A percentile compares a stretch with the other conserved stretches of the same genome.
Evolutionary conservation across 805 yeast genomes (phyloP).

Genomic region (Candida maesae): DNA sequence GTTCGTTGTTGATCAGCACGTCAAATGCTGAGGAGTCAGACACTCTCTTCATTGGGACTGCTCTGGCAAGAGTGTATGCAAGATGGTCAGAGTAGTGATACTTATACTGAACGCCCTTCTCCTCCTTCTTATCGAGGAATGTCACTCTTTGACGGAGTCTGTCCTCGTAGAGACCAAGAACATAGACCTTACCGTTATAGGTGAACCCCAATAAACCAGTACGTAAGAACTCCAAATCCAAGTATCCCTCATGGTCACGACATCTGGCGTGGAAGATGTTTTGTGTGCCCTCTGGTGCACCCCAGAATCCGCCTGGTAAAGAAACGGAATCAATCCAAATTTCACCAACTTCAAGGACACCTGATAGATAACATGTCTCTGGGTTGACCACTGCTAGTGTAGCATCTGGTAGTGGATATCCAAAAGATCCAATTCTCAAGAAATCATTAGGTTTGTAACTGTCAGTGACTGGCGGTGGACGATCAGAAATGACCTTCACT

Average conservation of each 20-base stretch:
- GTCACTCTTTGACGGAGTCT: conserved; percentile 74
- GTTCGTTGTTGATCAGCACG: conserved; percentile 65
- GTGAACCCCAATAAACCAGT: conserved; percentile 91
- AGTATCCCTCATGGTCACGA: conserved; percentile 61
- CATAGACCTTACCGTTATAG: conserved; percentile 80
- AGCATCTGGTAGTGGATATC: conserved; percentile 92
- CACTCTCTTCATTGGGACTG: conserved; percentile 60
- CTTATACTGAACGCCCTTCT: conserved; percentile 32
- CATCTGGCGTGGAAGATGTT: conserved; percentile 80
- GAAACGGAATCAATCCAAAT: conserved; percentile 97
- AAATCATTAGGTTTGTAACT: conserved; percentile 41
- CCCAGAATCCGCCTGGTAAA: conserved; percentile 87
- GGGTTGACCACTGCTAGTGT: conserved; percentile 93
- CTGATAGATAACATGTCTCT: conserved; percentile 72
- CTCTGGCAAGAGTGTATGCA: conserved; percentile 76
- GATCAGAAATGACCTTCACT: conserved; percentile 60
- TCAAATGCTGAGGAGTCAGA: conserved; percentile 93
- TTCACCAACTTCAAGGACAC: conserved; percentile 84
- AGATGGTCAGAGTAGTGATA: conserved; percentile 88
- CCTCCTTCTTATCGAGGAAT: conserved; percentile 52
- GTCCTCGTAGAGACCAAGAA: conserved; percentile 88
- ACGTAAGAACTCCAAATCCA: conserved; percentile 78
- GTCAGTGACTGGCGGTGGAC: conserved; percentile 47
- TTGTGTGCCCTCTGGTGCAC: conserved; percentile 60
- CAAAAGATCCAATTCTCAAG: conserved; percentile 84